Conservation (phyloP, 2,329 filamentous ascomycete genomes). For the Calonectria pseudoreteaudii region DNA sequence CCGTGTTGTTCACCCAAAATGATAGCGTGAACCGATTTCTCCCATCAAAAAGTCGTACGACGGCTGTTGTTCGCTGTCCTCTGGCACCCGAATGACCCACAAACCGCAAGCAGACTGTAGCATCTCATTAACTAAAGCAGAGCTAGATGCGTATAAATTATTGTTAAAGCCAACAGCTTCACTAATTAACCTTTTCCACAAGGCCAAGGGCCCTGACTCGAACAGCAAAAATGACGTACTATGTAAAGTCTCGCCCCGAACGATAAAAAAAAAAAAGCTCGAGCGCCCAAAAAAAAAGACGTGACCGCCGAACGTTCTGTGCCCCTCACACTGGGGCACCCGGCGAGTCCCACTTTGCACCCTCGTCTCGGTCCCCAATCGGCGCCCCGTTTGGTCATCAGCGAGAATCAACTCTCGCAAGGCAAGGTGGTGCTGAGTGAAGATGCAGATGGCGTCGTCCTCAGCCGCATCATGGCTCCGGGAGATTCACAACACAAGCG, state of each 20-base stretch:
- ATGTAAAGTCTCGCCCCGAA: not conserved
- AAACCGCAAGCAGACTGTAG: not conserved
- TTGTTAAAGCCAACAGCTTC: not conserved
- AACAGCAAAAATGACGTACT: not conserved
- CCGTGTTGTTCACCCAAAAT: not conserved
- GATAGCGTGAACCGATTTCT: slow-evolving; percentile 3
- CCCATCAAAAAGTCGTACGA: slow-evolving; percentile 22
- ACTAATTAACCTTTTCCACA: not conserved
- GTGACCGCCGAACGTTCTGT: not conserved
- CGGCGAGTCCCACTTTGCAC: not conserved
- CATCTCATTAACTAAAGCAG: slow-evolving; percentile 1
- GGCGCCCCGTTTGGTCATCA: not conserved
- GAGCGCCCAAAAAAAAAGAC: not conserved
- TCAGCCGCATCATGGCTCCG: not conserved
- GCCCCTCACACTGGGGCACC: not conserved
- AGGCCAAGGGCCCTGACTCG: not conserved
- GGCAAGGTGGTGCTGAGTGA: too few species aligned
- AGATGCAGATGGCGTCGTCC: not conserved
- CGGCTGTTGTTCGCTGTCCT: slow-evolving; percentile 14
- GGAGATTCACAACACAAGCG: not conserved
- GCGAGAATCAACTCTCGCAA: not conserved
- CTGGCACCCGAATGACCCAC: slow-evolving; percentile 11
- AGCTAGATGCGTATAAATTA: not conserved
- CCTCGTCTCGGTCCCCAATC: not conserved
- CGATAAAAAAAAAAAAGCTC: not conserved